phyloP scores from a whole-genome alignment of 306 rosid genomes.

The Castanea mollissima region DNA sequence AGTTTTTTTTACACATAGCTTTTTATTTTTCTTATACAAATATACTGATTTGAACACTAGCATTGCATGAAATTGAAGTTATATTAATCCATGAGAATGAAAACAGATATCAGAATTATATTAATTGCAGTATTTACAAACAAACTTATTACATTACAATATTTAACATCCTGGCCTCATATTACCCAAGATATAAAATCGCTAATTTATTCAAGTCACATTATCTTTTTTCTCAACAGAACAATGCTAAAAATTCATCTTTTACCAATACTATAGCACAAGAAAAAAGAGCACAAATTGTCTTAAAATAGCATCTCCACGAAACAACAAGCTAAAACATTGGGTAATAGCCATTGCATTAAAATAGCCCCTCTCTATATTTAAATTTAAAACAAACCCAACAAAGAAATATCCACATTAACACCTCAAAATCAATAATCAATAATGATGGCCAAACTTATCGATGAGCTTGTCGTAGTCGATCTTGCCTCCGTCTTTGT shows the following conservation, averaged over 20 bases:
- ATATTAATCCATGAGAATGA: neutral
- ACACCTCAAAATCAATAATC: no score
- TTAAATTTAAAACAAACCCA: neutral
- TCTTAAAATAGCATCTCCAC: neutral
- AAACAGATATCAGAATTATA: neutral
- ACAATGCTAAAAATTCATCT: neutral
- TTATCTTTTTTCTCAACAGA: neutral
- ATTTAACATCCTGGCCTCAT: neutral
- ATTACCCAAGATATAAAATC: neutral
- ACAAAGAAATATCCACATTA: neutral
- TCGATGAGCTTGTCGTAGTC: no score
- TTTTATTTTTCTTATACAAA: neutral
- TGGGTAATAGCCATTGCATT: neutral
- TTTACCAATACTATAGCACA: neutral
- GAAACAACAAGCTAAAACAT: no score
- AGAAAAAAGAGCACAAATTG: neutral
- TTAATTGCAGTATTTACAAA: neutral
- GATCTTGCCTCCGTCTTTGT: no score
- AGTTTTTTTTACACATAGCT: neutral
- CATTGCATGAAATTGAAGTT: neutral
- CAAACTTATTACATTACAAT: neutral
- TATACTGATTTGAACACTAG: neutral
- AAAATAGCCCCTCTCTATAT: no score
- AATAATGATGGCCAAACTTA: no score
- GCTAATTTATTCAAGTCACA: neutral